Percentiles rank a stretch among this genome's conserved stretches.
Conservation (phyloP, 768 basidiomycete genomes). For the Phylloporus rhodoxanthus region DNA sequence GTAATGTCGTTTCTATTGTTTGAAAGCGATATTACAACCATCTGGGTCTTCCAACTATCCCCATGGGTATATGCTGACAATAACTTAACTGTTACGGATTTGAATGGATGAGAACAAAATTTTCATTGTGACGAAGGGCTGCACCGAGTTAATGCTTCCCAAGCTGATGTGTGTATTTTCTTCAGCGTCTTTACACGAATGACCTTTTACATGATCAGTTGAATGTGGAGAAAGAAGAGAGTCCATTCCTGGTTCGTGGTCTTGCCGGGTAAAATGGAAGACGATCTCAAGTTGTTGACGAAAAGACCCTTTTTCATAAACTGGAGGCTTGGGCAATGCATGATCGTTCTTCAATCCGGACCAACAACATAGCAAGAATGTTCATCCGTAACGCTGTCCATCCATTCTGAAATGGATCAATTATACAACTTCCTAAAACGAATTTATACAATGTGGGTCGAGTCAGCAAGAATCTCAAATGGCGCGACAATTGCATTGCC, state of each 20-base stretch:
- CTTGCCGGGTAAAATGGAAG: constrained; percentile 18
- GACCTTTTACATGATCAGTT: constrained; percentile 13
- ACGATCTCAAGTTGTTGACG: constrained; percentile 12
- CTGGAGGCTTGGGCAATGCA: constrained; percentile 36
- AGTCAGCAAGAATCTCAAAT: neutral
- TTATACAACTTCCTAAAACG: no score
- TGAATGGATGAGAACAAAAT: constrained; percentile 15
- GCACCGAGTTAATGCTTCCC: neutral
- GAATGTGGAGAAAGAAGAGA: constrained; percentile 7
- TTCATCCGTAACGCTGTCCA: constrained; percentile 13
- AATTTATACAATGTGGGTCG: no score
- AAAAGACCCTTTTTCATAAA: constrained; percentile 27
- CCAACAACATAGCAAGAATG: constrained; percentile 18
- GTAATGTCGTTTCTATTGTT: neutral
- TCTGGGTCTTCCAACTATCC: constrained; percentile 18
- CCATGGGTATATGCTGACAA: constrained; percentile 17
- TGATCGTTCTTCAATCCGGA: constrained; percentile 32
- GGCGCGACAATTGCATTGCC: neutral
- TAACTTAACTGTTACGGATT: constrained; percentile 10
- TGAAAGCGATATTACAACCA: constrained; percentile 14
- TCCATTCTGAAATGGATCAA: no score
- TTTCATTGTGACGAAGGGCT: neutral
- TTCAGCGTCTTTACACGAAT: constrained; percentile 1
- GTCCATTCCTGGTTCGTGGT: constrained; percentile 12
- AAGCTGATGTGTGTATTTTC: constrained; percentile 16